Conservation (phyloP, 768 basidiomycete genomes). For the Suillus variegatus region DNA sequence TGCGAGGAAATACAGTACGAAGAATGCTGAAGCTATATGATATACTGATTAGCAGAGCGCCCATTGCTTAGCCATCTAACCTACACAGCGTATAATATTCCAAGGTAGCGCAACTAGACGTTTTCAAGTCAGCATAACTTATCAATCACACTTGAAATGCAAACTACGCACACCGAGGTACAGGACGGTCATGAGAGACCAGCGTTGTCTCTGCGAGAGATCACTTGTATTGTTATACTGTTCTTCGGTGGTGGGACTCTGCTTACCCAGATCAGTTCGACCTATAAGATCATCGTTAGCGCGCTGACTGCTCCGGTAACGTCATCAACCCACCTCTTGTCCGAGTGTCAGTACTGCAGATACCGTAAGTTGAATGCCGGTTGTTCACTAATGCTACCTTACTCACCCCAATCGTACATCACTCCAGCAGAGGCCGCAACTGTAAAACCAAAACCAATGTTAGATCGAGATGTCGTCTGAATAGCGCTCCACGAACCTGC, state of each 20-base stretch:
- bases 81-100: constrained; percentile 1
- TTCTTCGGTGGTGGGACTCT: background rate
- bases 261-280: background rate
- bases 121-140: background rate
- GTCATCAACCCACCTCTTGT: background rate
- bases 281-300: background rate
- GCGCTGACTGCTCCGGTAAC: background rate
- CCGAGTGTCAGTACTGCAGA: background rate
- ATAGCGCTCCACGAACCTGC: background rate
- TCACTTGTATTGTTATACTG: background rate
- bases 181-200: background rate
- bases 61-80: background rate
- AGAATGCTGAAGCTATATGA: background rate
- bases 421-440: background rate
- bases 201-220: background rate
- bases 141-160: background rate
- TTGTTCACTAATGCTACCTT: background rate
- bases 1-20: background rate
- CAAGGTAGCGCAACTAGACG: background rate
- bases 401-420: background rate
- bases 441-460: background rate
- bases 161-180: background rate
- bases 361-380: background rate
- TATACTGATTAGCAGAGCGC: background rate
- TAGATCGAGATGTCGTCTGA: background rate